phyloP scores from a whole-genome alignment of 1,139 yeast species.

The Zygoascus hellenicus region DNA sequence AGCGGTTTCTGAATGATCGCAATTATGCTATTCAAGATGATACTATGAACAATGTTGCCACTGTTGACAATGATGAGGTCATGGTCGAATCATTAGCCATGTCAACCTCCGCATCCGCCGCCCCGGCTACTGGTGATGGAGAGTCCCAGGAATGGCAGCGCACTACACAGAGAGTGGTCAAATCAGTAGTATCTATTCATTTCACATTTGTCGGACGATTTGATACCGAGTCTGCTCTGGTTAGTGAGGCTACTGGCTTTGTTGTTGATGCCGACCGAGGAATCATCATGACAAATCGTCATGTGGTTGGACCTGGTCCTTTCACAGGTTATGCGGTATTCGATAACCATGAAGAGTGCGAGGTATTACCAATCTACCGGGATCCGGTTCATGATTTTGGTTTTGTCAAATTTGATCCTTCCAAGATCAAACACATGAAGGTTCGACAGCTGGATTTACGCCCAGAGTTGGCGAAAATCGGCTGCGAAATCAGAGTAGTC shows the following conservation, averaged over 20 bases:
- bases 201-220: slow-evolving; percentile 82
- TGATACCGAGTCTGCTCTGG: slow-evolving; percentile 77
- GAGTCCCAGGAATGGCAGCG: slow-evolving; percentile 57
- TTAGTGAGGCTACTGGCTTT: slow-evolving; percentile 91
- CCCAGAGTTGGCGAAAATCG: slow-evolving; percentile 83
- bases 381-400: slow-evolving; percentile 80
- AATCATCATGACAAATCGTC: slow-evolving; percentile 82
- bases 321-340: slow-evolving; percentile 86
- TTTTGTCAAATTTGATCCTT: slow-evolving; percentile 74
- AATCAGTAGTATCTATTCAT: slow-evolving; percentile 83
- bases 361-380: slow-evolving; percentile 57
- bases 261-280: slow-evolving; percentile 84
- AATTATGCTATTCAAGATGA: too few relatives aligned
- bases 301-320: slow-evolving; percentile 94
- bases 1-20: too few relatives aligned
- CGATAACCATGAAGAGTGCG: slow-evolving; percentile 92
- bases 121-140: too few relatives aligned
- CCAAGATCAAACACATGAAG: slow-evolving; percentile 64
- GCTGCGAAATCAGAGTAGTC: slow-evolving; percentile 87
- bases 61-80: neutral
- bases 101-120: neutral
- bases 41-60: too few relatives aligned
- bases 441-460: slow-evolving; percentile 59
- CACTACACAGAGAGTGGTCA: slow-evolving; percentile 76
- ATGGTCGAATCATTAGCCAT: neutral